These are phyloP conservation scores for Lachnellula suecica DNA, from an alignment of 2,329 filamentous ascomycete genomes.

Conservation along the genomic window DNA sequence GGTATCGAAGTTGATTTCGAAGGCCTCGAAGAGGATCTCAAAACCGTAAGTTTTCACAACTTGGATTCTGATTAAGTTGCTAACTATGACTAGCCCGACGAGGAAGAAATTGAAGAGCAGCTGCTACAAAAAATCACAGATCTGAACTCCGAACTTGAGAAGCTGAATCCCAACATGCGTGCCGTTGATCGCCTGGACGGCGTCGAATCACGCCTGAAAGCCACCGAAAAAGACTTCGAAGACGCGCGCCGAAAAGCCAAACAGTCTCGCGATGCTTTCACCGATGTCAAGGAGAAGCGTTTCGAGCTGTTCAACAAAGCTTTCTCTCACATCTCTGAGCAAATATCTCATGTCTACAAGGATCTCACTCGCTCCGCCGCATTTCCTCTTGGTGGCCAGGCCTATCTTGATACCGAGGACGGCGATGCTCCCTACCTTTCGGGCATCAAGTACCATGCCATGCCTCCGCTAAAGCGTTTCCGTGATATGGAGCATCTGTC, in stretches of 20 bases:
- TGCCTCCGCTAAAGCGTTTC: constrained; percentile 98
- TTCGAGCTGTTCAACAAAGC: constrained; percentile 94
- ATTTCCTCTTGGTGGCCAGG: constrained; percentile 89
- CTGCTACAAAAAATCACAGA: constrained; percentile 76
- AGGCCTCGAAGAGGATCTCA: constrained; percentile 77
- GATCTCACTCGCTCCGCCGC: constrained; percentile 86
- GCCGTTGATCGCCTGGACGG: constrained; percentile 88
- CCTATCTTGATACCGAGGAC: constrained; percentile 88
- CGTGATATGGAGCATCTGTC: constrained; percentile 98
- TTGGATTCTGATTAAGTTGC: constrained; percentile 16
- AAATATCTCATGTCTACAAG: constrained; percentile 92
- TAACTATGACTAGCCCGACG: constrained; percentile 55
- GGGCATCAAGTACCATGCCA: constrained; percentile 97
- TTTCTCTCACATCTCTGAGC: constrained; percentile 90
- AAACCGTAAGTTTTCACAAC: constrained; percentile 56
- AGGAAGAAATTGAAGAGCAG: constrained; percentile 69
- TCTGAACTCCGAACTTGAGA: constrained; percentile 79
- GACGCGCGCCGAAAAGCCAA: constrained; percentile 74
- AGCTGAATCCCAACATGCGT: constrained; percentile 95
- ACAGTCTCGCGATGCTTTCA: constrained; percentile 78
- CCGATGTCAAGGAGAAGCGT: constrained; percentile 76
- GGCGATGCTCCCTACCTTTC: constrained; percentile 94
- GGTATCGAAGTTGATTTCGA: constrained; percentile 90
- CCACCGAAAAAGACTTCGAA: constrained; percentile 87
- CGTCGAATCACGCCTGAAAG: constrained; percentile 78